Evolutionary conservation across 768 basidiomycete genomes (phyloP), one percentile per base, ranked within the genome.

Genomic region (Rubroboletus pulcherrimus): DNA sequence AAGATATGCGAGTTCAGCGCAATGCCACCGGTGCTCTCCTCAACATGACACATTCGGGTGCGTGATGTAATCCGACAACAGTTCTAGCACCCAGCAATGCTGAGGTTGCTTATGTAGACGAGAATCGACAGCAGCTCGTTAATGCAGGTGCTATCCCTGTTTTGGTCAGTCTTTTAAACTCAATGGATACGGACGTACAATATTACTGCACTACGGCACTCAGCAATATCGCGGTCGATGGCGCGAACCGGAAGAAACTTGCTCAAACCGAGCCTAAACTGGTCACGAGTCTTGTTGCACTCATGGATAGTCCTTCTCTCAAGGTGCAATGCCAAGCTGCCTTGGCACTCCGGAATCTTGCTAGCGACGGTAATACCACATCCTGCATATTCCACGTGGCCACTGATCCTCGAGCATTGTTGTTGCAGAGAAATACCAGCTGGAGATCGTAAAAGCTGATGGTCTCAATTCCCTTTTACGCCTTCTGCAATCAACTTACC

Each of bases 311-410:
- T 63, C 84, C 91, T 24, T 97, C 94, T 71, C 78, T 99, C 65
- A 99, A 99, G 72, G 97, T 99, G 8, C 97, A 99, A 70, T 99
- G 97, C 65, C 97, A 99, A 69, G 94, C 97, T 24, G 97, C 97
- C 11, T 76, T 99, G 50, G 97, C 97, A 10, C 80, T 99, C 1
- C 84, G 97, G 39, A 99, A 99, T 74, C 82, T 99, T 48, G 97
- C 97, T 38, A 95, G 92, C 64, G 97, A 99, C 71, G 96, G 94
- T 95, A 68, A 51, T 41, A 49, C 21, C 21, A 10, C 19, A 30
- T 39, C 39, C 34, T 45, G 7, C 38, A 10, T 45, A 15, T 63
- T 77, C 70, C 37, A 34, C 30, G 43, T 15, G 7, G 39, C 5
- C 21, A 30, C 65, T 65, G 10, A 31, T 40, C 9, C 42, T 51